These are phyloP conservation scores for Hanseniaspora vineae DNA, from an alignment of 805 yeast species.

Conservation along the genomic window DNA sequence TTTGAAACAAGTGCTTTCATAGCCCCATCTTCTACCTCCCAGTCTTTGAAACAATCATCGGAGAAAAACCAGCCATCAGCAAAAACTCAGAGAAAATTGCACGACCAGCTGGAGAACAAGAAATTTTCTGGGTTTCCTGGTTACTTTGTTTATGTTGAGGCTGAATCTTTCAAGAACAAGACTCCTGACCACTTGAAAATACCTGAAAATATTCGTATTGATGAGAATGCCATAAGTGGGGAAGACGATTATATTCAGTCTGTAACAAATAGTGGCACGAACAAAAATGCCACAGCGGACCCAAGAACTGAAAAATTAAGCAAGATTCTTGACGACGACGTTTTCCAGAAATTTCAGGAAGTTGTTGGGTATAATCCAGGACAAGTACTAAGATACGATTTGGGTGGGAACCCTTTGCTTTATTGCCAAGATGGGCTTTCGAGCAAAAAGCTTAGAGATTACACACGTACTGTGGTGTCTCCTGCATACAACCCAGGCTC, in stretches of 20 bases:
- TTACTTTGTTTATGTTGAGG: constrained; percentile 55
- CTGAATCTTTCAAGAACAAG: constrained; percentile 47
- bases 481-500: constrained; percentile 44
- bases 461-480: constrained; percentile 33
- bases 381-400: constrained; percentile 77
- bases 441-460: constrained; percentile 29
- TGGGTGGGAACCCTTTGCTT: constrained; percentile 65
- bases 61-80: constrained; percentile 13
- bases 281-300: constrained; percentile 16
- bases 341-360: constrained; percentile 67
- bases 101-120: constrained; percentile 16
- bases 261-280: neutral
- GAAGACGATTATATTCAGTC: constrained; percentile 18
- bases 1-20: constrained; percentile 2
- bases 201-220: constrained; percentile 44
- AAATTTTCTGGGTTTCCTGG: constrained; percentile 38
- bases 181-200: constrained; percentile 31
- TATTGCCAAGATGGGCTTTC: constrained; percentile 36
- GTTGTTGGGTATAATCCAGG: constrained; percentile 69
- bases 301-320: constrained; percentile 37
- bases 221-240: constrained; percentile 27
- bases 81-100: constrained; percentile 22
- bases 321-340: constrained; percentile 54
- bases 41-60: neutral
- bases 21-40: constrained; percentile 1